phyloP scores from a whole-genome alignment of 2,329 filamentous ascomycete genomes.

The Ophiostoma himal-ulmi region DNA sequence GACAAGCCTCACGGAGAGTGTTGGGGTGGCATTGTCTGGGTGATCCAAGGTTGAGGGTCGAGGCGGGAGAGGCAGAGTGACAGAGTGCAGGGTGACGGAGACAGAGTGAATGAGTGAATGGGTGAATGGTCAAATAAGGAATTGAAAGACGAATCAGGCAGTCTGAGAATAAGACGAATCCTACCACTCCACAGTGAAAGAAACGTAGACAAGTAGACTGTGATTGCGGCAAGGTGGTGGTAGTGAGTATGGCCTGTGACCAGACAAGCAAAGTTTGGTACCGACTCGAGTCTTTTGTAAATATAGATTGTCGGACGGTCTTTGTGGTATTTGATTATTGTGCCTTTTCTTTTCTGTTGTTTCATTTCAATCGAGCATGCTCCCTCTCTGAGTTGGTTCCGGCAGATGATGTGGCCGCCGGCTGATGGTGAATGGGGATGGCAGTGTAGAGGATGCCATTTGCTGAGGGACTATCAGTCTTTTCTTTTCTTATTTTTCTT shows the following conservation, averaged over 20 bases:
- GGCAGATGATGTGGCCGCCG: not conserved
- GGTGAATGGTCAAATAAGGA: not conserved
- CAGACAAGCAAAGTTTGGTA: not conserved
- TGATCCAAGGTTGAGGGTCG: not conserved
- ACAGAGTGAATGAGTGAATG: not conserved
- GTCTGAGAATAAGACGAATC: not conserved
- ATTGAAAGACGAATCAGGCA: not conserved
- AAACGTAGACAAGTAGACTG: not conserved
- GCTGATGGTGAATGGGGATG: not conserved
- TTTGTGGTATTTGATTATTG: not conserved
- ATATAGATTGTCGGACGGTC: no score
- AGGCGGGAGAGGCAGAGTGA: not conserved
- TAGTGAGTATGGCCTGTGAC: not conserved
- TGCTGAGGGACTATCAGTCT: not conserved
- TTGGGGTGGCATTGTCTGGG: not conserved
- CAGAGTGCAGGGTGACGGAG: not conserved
- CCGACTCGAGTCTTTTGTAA: not conserved
- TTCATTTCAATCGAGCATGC: not conserved
- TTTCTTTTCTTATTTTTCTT: constrained; percentile 6
- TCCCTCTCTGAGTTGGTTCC: not conserved
- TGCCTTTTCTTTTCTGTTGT: not conserved
- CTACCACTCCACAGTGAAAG: not conserved
- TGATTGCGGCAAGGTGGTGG: not conserved
- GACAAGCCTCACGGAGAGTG: not conserved
- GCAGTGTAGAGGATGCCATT: not conserved